Conservation (phyloP, 2,329 filamentous ascomycete species). For the Chaetothyriales sp. region DNA sequence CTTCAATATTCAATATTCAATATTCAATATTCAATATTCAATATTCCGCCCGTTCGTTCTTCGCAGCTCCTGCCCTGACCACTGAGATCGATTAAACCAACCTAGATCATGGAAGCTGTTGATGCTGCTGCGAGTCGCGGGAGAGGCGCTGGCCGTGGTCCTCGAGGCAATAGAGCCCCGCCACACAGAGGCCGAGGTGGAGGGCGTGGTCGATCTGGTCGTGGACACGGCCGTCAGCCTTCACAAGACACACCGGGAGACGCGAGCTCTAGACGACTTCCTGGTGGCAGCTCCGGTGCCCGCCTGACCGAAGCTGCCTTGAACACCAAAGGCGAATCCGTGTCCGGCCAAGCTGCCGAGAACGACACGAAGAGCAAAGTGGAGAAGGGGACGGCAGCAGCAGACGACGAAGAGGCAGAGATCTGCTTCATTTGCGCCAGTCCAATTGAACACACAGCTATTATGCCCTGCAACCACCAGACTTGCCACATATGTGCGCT, state of each 20-base stretch:
- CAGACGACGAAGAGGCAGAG: constrained; percentile 47
- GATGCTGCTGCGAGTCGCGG: constrained; percentile 1
- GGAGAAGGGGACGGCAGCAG: background rate
- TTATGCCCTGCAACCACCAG: constrained; percentile 88
- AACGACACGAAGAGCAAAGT: constrained; percentile 2
- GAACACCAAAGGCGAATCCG: constrained; percentile 20
- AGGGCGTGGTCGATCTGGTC: constrained; percentile 56
- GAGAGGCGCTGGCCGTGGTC: constrained; percentile 1
- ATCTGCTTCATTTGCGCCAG: constrained; percentile 98
- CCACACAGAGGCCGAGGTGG: constrained; percentile 10
- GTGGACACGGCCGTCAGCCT: constrained; percentile 57
- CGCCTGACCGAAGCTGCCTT: constrained; percentile 34
- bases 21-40: too few species aligned
- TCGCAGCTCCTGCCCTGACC: background rate
- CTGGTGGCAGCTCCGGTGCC: constrained; percentile 31
- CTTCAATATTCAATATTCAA: too few species aligned
- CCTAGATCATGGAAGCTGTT: background rate
- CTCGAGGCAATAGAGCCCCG: constrained; percentile 1
- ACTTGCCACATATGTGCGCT: constrained; percentile 94
- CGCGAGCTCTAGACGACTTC: constrained; percentile 25
- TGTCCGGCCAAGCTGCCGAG: constrained; percentile 2
- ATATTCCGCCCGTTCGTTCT: too few species aligned
- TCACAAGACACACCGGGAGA: constrained; percentile 20
- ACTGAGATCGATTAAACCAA: background rate
- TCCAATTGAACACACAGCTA: constrained; percentile 67